These are phyloP conservation scores for Agaricus subrufescens DNA, from an alignment of 768 basidiomycete genomes.

Conservation along the genomic window DNA sequence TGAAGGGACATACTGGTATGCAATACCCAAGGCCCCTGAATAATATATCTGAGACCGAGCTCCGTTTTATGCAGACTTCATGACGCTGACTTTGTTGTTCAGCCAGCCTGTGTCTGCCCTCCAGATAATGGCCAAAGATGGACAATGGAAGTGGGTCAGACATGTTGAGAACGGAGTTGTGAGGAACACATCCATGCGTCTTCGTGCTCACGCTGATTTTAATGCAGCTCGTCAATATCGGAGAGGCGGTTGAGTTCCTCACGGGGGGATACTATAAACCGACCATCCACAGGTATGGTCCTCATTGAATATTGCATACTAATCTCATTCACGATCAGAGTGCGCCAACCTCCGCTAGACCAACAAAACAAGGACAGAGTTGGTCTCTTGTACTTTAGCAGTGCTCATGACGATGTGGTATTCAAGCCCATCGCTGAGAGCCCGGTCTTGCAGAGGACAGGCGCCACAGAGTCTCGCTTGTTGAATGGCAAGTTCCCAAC, in stretches of 20 bases:
- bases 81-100: conserved; percentile 40
- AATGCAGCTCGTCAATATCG: conserved; percentile 37
- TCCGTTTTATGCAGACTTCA: conserved; percentile 27
- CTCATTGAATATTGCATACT: not conserved
- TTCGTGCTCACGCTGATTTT: not conserved
- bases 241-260: conserved; percentile 44
- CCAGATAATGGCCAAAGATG: conserved; percentile 37
- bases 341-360: conserved; percentile 43
- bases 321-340: conserved; percentile 19
- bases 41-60: not conserved
- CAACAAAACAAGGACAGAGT: conserved; percentile 39
- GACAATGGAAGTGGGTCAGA: conserved; percentile 40
- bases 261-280: conserved; percentile 45
- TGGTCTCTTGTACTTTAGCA: conserved; percentile 43
- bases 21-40: not conserved
- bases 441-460: conserved; percentile 34
- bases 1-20: conserved; percentile 46
- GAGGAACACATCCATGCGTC: conserved; percentile 1
- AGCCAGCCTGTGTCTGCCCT: conserved; percentile 45
- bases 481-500: conserved; percentile 34
- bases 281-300: conserved; percentile 33
- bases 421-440: conserved; percentile 37
- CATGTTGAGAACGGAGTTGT: conserved; percentile 43
- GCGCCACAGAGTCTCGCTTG: conserved; percentile 21
- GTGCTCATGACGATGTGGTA: conserved; percentile 38